Percentiles rank a stretch among this genome's conserved stretches.
Evolutionary conservation across 495 filamentous ascomycete genomes (phyloP).

Genomic region (Tetracladium marchalianum): DNA sequence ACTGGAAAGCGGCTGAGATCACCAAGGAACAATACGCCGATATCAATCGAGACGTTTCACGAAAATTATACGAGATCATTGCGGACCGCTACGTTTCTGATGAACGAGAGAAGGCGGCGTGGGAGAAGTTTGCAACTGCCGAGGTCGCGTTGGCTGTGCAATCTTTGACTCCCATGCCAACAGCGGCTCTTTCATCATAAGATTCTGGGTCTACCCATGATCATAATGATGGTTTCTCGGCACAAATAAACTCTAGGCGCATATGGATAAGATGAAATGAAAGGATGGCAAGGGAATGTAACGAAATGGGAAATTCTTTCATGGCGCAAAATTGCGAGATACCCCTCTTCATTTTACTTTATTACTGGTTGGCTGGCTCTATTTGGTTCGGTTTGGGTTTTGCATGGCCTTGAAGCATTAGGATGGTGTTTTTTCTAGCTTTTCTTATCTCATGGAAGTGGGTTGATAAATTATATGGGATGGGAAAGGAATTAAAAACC

Average conservation of each 20-base stretch:
- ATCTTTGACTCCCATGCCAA: slow-evolving; percentile 3
- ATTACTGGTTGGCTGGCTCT: too few species aligned
- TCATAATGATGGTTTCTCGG: not conserved
- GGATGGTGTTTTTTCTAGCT: too few species aligned
- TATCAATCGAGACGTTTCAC: slow-evolving; percentile 76
- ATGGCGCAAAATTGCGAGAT: not conserved
- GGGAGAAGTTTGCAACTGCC: slow-evolving; percentile 59
- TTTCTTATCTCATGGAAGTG: too few species aligned
- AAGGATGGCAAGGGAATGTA: not conserved
- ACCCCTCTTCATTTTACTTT: not conserved
- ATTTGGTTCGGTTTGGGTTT: too few species aligned
- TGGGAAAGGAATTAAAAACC: too few species aligned
- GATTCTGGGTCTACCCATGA: not conserved
- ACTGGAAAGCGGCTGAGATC: slow-evolving; percentile 53
- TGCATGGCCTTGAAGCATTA: too few species aligned
- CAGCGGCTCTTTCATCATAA: not conserved
- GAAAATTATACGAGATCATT: slow-evolving; percentile 75
- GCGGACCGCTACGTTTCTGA: slow-evolving; percentile 48
- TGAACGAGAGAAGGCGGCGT: slow-evolving; percentile 44
- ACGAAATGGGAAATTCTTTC: not conserved
- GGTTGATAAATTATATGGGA: too few species aligned
- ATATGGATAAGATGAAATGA: not conserved
- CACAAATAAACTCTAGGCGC: not conserved
- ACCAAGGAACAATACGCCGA: slow-evolving; percentile 77
- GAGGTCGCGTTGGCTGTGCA: slow-evolving; percentile 64